Base-by-base conservation (phyloP, 108 stramenopile genomes). In the Nitzschia sp. region DNA sequence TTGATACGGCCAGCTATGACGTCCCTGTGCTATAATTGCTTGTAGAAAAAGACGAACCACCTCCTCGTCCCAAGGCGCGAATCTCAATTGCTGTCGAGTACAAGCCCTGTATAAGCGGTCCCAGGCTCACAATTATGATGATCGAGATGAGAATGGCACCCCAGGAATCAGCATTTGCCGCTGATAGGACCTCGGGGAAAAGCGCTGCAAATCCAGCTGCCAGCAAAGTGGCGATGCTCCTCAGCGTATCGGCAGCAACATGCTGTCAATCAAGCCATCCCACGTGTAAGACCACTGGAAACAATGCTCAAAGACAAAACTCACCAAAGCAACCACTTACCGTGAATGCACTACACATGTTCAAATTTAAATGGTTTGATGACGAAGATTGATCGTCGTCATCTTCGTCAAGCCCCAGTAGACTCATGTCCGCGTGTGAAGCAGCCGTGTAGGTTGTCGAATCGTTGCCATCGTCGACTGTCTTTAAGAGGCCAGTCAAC, bases 311-410 rank as follows among this genome's bases (percentile, higher is more conserved):
- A 15, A 44, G 13, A 44, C 41, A 44, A 9, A 44, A 44, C 15
- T 13, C 9, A 44, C 9, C 15, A 44, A 45, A 45, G 44, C 44
- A 16, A n/a, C n/a, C n/a, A 72, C 86, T 83, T 71, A 87, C 86
- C 82, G n/a, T n/a, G n/a, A n/a, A 91, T 9, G 90, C 90, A 21
- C 80, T 82, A 61, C 90, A 91, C 90, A 91, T 91, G 71, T 91
- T 91, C 50, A 91, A 55, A 28, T 64, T 64, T 27, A 57, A 57
- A n/a, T 25, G 15, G 29, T 29, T 11, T 4, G 28, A 9, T 62
- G 86, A 83, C 48, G 78, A 53, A 45, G 62, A 68, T 16, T 63
- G 57, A 22, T 71, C 71, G 35, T 67, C 29, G 17, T 68, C 68
- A 22, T 30, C 44, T 28, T 48, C 64, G 35, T 68, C 62, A 47